phyloP scores from a whole-genome alignment of 495 filamentous ascomycete species.

The Rostrohypoxylon terebratum region DNA sequence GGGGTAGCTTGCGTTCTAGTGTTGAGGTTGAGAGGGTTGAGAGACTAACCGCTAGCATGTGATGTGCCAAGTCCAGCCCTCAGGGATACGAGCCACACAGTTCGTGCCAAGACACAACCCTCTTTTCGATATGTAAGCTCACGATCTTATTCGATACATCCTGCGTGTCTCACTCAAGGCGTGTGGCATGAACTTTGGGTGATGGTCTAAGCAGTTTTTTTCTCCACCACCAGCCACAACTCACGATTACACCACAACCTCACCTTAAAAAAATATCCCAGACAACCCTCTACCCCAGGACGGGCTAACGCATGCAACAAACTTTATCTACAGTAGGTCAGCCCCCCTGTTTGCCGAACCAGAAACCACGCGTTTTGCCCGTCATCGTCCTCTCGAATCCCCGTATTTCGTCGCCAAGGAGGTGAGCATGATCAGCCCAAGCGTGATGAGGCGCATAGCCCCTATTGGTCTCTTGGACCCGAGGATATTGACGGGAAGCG shows the following conservation, averaged over 20 bases:
- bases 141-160: slow-evolving; percentile 29
- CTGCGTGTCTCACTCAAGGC: slow-evolving; percentile 26
- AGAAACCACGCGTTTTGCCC: slow-evolving; percentile 26
- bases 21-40: too few species aligned
- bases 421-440: slow-evolving; percentile 25
- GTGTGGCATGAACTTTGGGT: slow-evolving; percentile 16
- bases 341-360: slow-evolving; percentile 31
- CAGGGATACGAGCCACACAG: slow-evolving; percentile 44
- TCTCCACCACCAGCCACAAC: slow-evolving; percentile 43
- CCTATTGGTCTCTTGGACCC: slow-evolving; percentile 25
- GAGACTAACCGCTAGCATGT: slow-evolving; percentile 37
- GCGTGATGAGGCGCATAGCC: slow-evolving; percentile 19
- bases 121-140: slow-evolving; percentile 21
- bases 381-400: slow-evolving; percentile 12
- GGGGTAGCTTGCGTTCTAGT: slow-evolving; percentile 26
- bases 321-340: slow-evolving; percentile 30
- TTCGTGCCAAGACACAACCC: slow-evolving; percentile 31
- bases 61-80: slow-evolving; percentile 45
- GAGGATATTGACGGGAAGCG: slow-evolving; percentile 26
- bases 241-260: slow-evolving; percentile 18
- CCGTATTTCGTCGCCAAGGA: slow-evolving; percentile 18
- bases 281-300: slow-evolving; percentile 22
- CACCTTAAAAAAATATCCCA: slow-evolving; percentile 21
- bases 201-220: slow-evolving; percentile 15
- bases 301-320: slow-evolving; percentile 39